Evolutionary conservation across 345 rosid genomes (phyloP), one percentile per base, ranked within the genome.

Genomic region (Mangifera indica): DNA sequence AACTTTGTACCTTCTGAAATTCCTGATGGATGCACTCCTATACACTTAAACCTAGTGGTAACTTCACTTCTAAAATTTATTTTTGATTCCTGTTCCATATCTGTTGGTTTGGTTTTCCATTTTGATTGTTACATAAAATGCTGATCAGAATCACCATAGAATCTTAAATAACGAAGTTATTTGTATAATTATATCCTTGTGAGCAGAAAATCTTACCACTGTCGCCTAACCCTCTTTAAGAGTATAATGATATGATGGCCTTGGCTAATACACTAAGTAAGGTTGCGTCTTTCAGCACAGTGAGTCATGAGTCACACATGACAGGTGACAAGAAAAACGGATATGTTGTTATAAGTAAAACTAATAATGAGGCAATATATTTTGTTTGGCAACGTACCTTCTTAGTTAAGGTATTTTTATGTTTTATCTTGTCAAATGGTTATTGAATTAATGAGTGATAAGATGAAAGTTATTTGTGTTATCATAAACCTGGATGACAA

Each of bases 41-140:
- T 92, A n/a, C 98, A 92, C 83, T 73, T 95, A 64, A 95, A 90
- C 77, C 92, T 95, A n/a, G 96, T 95, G 97, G 99, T 95, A 88
- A 84, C 73, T 56, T 59, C 44, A 1, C 61, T 58, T 60, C 34
- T 2, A 37, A 37, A 5, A 37, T 26, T 6, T 17, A 42, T 60
- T 34, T 29, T 34, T 22, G 12, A 7, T 20, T 7, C 32, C 13
- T 52, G 49, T 51, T 59, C 22, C 20, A 42, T 55, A 52, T 29
- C 17, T 56, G 3, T n/a, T 46, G 11, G 42, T 52, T 42, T 52
- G 20, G 22, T 32, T 2, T 37, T 59, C 13, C 15, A 11, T 29
- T 58, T n/a, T 13, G 9, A 7, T 63, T 17, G 21, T 57, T 57
- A n/a, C 48, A 37, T 17, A 7, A 34, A 44, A 37, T 7, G 20